phyloP scores from a whole-genome alignment of 768 basidiomycete species.

The Chlorophyllum brunneum region DNA sequence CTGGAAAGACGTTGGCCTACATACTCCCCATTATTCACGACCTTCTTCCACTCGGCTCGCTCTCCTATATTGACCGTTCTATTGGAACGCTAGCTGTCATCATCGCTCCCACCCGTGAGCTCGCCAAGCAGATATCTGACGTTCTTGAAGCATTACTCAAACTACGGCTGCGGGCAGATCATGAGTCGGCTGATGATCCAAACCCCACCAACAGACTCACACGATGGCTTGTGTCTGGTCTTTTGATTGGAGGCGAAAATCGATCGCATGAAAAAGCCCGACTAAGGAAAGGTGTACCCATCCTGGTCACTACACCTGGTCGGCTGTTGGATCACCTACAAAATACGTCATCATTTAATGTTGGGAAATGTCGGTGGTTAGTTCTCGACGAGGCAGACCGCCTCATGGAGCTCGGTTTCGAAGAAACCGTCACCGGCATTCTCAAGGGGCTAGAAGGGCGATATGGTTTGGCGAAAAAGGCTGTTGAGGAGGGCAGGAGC shows the following conservation, averaged over 20 bases:
- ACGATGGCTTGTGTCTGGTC: slow-evolving; percentile 90
- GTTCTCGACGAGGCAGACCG: slow-evolving; percentile 97
- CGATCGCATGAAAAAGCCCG: slow-evolving; percentile 94
- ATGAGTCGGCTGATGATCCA: slow-evolving; percentile 48
- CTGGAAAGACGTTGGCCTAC: slow-evolving; percentile 93
- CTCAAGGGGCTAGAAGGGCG: slow-evolving; percentile 84
- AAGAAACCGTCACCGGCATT: slow-evolving; percentile 91
- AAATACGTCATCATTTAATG: slow-evolving; percentile 88
- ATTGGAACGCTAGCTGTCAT: slow-evolving; percentile 94
- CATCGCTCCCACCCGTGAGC: slow-evolving; percentile 91
- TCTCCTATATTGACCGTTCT: slow-evolving; percentile 92
- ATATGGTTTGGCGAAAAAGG: slow-evolving; percentile 65
- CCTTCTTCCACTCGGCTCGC: slow-evolving; percentile 81
- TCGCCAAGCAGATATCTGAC: slow-evolving; percentile 95
- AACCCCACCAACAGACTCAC: slow-evolving; percentile 51
- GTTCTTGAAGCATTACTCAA: slow-evolving; percentile 83
- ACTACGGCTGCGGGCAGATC: slow-evolving; percentile 62
- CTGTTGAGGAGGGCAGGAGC: slow-evolving; percentile 60
- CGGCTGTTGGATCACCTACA: slow-evolving; percentile 94
- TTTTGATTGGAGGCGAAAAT: slow-evolving; percentile 93
- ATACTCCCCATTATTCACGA: slow-evolving; percentile 94
- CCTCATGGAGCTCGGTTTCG: slow-evolving; percentile 97
- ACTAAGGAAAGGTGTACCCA: slow-evolving; percentile 90
- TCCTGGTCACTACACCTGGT: slow-evolving; percentile 94
- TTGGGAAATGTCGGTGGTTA: slow-evolving; percentile 93